Percentiles rank a stretch among this genome's conserved stretches.
phyloP scores from a whole-genome alignment of 768 basidiomycete species.

The Podaxis pistillaris region DNA sequence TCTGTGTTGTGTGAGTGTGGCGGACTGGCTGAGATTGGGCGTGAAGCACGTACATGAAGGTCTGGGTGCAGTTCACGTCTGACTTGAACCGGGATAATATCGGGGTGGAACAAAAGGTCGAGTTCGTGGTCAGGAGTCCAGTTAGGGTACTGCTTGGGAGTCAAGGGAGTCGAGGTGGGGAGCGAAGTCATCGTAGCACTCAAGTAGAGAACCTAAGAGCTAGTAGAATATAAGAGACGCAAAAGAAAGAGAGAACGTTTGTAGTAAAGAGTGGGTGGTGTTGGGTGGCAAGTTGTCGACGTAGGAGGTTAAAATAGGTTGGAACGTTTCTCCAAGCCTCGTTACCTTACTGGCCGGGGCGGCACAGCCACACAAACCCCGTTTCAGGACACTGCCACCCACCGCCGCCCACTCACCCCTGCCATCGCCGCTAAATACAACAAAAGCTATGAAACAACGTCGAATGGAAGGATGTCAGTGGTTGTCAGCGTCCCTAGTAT shows the following conservation, averaged over 20 bases:
- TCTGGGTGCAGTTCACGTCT: conserved; percentile 57
- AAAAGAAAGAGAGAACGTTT: background rate
- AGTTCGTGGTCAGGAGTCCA: conserved; percentile 48
- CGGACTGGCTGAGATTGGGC: conserved; percentile 34
- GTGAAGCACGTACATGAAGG: conserved; percentile 53
- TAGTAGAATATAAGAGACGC: background rate
- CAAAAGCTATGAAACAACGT: background rate
- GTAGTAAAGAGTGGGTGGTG: background rate
- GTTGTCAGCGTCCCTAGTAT: too few species aligned
- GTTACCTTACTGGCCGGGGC: background rate
- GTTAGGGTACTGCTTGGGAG: conserved; percentile 30
- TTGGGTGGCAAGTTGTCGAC: conserved; percentile 3
- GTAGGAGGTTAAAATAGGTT: conserved; percentile 9
- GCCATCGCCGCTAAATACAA: background rate
- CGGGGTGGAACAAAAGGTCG: conserved; percentile 75
- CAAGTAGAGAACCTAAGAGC: background rate
- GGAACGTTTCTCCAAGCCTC: conserved; percentile 4
- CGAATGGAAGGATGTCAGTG: too few species aligned
- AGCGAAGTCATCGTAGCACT: background rate
- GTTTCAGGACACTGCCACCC: background rate
- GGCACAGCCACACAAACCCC: conserved; percentile 4
- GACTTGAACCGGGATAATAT: conserved; percentile 68
- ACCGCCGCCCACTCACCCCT: background rate
- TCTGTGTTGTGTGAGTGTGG: conserved; percentile 41
- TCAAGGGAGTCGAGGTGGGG: conserved; percentile 34